Evolutionary conservation across 352 stramenopile genomes (phyloP), one percentile per base, ranked within the genome.

Genomic region (Phytophthora fragariae): DNA sequence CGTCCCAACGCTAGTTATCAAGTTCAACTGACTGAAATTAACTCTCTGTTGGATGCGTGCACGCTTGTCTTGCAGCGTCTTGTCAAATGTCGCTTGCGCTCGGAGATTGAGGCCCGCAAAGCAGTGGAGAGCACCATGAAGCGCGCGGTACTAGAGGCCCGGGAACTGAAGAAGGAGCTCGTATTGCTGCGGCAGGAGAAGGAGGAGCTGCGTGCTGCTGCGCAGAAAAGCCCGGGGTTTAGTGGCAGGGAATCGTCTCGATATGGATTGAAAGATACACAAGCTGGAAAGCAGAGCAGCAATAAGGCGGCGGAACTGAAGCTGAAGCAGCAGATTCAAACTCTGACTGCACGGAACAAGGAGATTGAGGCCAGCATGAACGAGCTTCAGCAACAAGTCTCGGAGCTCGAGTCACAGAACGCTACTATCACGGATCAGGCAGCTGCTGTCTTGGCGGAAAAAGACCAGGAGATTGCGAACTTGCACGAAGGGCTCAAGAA

Each of bases 131-230:
- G 73, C 31, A 91, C 84, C 21, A 93, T 91, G 87, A 93, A 91
- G 70, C 84, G 85, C 8, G 87, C 85, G 1, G 85, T 94, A 29
- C 83, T 90, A 14, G 85, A 94, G 55, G 81, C 87, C 0, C 78
- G 84, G 1, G 87, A 94, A 65, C 66, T 94, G 49, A 94, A 94
- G 75, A 92, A 92, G 29, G 87, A 92, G 64, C 76, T 94, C 14
- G 82, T 92, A 52, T 27, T 92, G 50, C 73, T 94, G 77, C 85
- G 87, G 2, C 78, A 92, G 67, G 87, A 94, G 55, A 93, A 92
- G 61, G 84, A 91, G 39, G 83, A 93, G 57, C 70, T 85, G 14
- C 79, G 67, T 17, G 76, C 53, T 81, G 53, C 63, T 8, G 65
- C 58, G 37, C 70, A 37, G 7, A 76, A 84, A 29, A 62, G 41